Evolutionary conservation across 768 basidiomycete species (phyloP).

Genomic region (Lactarius indigo): DNA sequence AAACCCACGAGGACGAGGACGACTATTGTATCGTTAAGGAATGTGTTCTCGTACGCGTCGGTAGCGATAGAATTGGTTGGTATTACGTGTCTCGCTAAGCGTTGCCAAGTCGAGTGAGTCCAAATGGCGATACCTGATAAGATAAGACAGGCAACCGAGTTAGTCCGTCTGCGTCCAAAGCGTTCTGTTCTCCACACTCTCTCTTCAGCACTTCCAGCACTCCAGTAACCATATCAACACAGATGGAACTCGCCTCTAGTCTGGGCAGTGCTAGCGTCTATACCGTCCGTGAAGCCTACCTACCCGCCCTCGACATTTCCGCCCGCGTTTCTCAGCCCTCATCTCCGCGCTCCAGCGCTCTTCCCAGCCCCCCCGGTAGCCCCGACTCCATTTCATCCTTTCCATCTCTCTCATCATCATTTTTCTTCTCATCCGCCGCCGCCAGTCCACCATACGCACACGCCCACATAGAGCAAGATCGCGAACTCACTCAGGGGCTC

Average conservation of each 20-base stretch:
- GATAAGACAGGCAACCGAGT: background rate
- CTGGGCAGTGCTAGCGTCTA: slow-evolving; percentile 18
- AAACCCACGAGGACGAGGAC: background rate
- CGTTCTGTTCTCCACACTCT: background rate
- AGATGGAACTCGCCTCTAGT: slow-evolving; percentile 19
- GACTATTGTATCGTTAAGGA: background rate
- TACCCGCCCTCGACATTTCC: slow-evolving; percentile 9
- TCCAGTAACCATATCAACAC: background rate
- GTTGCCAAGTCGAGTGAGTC: background rate
- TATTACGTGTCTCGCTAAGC: background rate
- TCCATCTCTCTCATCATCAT: slow-evolving; percentile 68
- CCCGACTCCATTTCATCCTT: slow-evolving; percentile 65
- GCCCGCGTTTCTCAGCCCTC: slow-evolving; percentile 39
- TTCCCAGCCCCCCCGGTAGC: slow-evolving; percentile 60
- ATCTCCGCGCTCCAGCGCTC: slow-evolving; percentile 43
- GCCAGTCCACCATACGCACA: slow-evolving; percentile 58
- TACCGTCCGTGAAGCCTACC: slow-evolving; percentile 20
- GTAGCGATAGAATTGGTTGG: background rate
- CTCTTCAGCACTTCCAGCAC: background rate
- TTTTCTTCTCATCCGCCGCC: slow-evolving; percentile 75
- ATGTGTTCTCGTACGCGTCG: background rate
- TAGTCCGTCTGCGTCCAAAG: background rate
- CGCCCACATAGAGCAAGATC: slow-evolving; percentile 38
- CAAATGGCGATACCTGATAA: slow-evolving; percentile 12
- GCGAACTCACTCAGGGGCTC: slow-evolving; percentile 46